Evolutionary conservation across 345 rosid species (phyloP).

Genomic region (Anacardium occidentale): DNA sequence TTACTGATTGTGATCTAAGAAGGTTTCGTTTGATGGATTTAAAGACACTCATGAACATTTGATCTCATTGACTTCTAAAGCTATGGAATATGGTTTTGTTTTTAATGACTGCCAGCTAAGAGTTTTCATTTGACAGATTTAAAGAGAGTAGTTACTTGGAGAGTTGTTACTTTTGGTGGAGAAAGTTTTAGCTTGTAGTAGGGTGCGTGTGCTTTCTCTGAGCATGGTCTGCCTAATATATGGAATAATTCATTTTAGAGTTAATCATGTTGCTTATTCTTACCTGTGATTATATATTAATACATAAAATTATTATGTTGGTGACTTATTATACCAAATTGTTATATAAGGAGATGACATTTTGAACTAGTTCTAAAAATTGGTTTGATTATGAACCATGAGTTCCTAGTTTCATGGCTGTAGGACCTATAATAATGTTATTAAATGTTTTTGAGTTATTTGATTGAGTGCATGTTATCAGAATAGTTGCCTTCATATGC

Average conservation of each 20-base stretch:
- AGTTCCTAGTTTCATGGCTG: neutral
- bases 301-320: neutral
- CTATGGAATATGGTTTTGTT: neutral
- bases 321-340: neutral
- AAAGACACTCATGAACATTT: conserved; percentile 1
- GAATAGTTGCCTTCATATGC: neutral
- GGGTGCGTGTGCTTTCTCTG: neutral
- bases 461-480: neutral
- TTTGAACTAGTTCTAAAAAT: neutral
- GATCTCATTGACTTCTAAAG: conserved; percentile 9
- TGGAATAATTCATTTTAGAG: neutral
- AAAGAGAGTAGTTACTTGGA: neutral
- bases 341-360: neutral
- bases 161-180: neutral
- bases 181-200: conserved; percentile 4
- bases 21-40: conserved; percentile 7
- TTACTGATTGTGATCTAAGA: neutral
- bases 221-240: neutral
- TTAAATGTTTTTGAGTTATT: neutral
- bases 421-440: neutral
- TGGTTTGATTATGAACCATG: neutral
- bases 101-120: neutral
- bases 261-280: neutral
- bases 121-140: conserved; percentile 5
- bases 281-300: neutral